These are phyloP conservation scores for Skeletonema potamos DNA, from an alignment of 108 stramenopile species.

Conservation along the genomic window DNA sequence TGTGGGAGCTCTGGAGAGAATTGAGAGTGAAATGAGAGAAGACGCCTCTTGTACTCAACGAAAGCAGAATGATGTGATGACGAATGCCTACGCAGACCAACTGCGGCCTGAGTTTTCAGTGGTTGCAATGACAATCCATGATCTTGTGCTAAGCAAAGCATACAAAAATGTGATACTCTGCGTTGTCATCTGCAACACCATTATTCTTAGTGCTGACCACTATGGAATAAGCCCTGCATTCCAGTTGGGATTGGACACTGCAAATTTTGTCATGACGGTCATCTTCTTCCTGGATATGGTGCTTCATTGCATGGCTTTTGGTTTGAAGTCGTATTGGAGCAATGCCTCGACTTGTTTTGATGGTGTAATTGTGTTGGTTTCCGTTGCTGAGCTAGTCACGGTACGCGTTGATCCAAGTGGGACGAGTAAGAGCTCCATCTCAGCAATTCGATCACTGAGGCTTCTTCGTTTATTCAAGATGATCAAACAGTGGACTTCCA, in stretches of 20 bases:
- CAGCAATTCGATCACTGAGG: constrained; percentile 62
- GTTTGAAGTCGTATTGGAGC: constrained; percentile 25
- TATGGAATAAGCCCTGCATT: constrained; percentile 45
- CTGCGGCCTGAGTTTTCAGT: neutral
- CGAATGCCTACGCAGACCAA: neutral
- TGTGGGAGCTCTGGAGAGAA: constrained; percentile 35
- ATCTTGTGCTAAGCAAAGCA: constrained; percentile 10
- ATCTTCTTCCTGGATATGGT: constrained; percentile 69
- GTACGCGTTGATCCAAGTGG: constrained; percentile 23
- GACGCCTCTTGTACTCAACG: constrained; percentile 25
- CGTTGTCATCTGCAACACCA: constrained; percentile 67
- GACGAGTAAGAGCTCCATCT: constrained; percentile 9
- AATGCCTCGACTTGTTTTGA: constrained; percentile 50
- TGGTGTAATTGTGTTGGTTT: constrained; percentile 56
- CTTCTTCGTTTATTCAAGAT: constrained; percentile 80
- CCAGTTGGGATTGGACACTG: constrained; percentile 26
- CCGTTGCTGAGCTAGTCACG: constrained; percentile 53
- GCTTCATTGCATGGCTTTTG: constrained; percentile 17
- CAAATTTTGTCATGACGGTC: constrained; percentile 57
- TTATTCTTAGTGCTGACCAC: constrained; percentile 64
- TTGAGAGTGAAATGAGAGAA: constrained; percentile 33
- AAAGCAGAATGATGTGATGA: neutral
- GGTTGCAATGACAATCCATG: neutral
- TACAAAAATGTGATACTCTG: constrained; percentile 37
- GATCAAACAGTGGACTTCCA: constrained; percentile 57